Percentiles rank a stretch among this genome's conserved stretches.
phyloP scores from a whole-genome alignment of 1,284 basidiomycete genomes.

The Boletus calvinii region DNA sequence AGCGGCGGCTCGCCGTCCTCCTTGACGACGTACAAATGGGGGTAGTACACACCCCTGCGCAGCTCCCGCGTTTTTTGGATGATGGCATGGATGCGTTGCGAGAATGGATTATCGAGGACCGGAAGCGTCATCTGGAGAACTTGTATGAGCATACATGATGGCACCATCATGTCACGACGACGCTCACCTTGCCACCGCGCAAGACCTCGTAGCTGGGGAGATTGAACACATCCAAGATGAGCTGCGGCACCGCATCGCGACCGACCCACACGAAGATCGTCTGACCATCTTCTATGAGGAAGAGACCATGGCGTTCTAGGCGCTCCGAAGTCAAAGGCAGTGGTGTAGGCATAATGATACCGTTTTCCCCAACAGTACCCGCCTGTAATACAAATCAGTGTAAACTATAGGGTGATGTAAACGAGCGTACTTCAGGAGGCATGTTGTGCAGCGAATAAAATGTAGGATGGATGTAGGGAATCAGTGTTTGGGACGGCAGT shows the following conservation, averaged over 20 bases:
- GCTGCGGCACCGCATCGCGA: slow-evolving; percentile 92
- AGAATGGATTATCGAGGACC: slow-evolving; percentile 88
- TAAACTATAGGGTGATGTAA: not conserved
- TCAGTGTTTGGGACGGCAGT: slow-evolving; percentile 84
- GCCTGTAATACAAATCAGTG: slow-evolving; percentile 44
- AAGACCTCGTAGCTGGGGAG: slow-evolving; percentile 86
- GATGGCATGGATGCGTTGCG: slow-evolving; percentile 89
- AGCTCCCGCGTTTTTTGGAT: slow-evolving; percentile 91
- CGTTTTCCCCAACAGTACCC: slow-evolving; percentile 79
- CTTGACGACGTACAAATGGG: slow-evolving; percentile 97
- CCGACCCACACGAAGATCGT: slow-evolving; percentile 98
- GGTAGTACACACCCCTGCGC: slow-evolving; percentile 88
- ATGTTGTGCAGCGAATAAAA: slow-evolving; percentile 99
- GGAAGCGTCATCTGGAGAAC: slow-evolving; percentile 75
- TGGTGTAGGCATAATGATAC: slow-evolving; percentile 82
- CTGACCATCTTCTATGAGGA: slow-evolving; percentile 96
- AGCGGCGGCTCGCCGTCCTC: slow-evolving; percentile 96
- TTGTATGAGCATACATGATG: not conserved
- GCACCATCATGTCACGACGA: not conserved
- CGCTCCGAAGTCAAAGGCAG: slow-evolving; percentile 92
- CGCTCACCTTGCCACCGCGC: slow-evolving; percentile 84
- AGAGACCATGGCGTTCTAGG: slow-evolving; percentile 93
- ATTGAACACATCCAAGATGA: slow-evolving; percentile 94
- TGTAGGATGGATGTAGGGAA: slow-evolving; percentile 92
- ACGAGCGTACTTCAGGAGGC: slow-evolving; percentile 72